phyloP scores from a whole-genome alignment of 441 rosid species.

The Brassica balearica region DNA sequence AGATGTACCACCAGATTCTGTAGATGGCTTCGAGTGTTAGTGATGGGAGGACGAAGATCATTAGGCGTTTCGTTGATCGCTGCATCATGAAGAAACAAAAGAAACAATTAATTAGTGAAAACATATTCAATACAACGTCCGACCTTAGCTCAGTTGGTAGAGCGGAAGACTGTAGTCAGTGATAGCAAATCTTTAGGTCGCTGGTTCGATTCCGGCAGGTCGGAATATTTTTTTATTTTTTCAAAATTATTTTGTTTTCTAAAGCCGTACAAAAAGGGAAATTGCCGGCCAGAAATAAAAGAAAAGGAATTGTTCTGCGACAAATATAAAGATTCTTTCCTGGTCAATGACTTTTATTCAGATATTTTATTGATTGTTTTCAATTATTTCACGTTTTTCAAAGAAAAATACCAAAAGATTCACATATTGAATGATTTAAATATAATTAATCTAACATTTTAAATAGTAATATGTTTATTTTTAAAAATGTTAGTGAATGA shows the following conservation, averaged over 20 bases:
- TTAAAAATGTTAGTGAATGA: slow-evolving; percentile 2
- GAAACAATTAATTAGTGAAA: background rate
- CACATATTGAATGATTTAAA: background rate
- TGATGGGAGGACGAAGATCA: slow-evolving; percentile 76
- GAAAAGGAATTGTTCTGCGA: no score
- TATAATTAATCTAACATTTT: background rate
- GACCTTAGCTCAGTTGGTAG: slow-evolving; percentile 99
- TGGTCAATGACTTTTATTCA: slow-evolving; percentile 8
- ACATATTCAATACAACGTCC: background rate
- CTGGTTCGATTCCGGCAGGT: slow-evolving; percentile 54
- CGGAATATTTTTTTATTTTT: slow-evolving; percentile 9
- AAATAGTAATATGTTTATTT: background rate
- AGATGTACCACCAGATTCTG: slow-evolving; percentile 87
- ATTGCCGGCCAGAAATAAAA: slow-evolving; percentile 19
- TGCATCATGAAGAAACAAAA: slow-evolving; percentile 47
- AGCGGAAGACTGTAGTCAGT: slow-evolving; percentile 95
- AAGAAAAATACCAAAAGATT: background rate
- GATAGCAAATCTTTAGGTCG: slow-evolving; percentile 47
- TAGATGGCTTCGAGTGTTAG: slow-evolving; percentile 67
- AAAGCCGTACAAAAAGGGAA: background rate
- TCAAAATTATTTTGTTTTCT: background rate
- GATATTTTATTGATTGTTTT: slow-evolving; percentile 1
- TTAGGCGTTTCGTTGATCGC: slow-evolving; percentile 72
- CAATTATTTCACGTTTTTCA: background rate
- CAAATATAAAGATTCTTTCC: background rate